These are phyloP conservation scores for Trichoderma afroharzianum DNA, from an alignment of 2,329 filamentous ascomycete genomes.

Conservation along the genomic window DNA sequence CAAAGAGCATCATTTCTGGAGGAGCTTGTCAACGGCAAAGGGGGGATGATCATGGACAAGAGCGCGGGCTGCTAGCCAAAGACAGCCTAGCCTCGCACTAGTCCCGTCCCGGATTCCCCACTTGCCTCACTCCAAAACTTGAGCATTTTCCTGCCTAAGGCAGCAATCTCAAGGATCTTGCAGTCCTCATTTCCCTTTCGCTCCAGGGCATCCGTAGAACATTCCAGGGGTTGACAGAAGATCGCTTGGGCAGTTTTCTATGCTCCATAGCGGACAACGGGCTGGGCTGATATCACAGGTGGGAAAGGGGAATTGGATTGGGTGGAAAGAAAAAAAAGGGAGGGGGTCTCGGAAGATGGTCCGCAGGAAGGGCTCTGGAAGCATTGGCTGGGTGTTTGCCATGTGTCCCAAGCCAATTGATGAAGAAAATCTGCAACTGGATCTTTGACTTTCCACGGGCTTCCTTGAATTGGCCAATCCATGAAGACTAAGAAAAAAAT, in stretches of 20 bases:
- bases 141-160: constrained; percentile 6
- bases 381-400: not conserved
- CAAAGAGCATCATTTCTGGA: not conserved
- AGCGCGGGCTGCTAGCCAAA: constrained; percentile 2
- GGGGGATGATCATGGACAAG: constrained; percentile 6
- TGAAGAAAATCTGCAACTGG: not conserved
- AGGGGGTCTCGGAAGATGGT: constrained; percentile 13
- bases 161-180: constrained; percentile 3
- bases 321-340: not conserved
- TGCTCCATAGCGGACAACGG: not conserved
- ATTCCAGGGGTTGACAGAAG: constrained; percentile 13
- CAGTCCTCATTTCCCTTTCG: not conserved
- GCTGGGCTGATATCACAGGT: not conserved
- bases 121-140: not conserved
- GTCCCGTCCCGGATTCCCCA: constrained; percentile 4
- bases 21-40: not conserved
- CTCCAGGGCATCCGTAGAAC: not conserved
- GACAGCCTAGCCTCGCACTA: not conserved
- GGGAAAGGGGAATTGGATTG: constrained; percentile 2
- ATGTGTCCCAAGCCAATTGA: constrained; percentile 16
- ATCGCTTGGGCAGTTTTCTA: constrained; percentile 1
- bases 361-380: constrained; percentile 2
- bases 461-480: not conserved
- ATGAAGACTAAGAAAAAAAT: not conserved
- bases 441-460: not conserved